Evolutionary conservation across 1,139 yeast species (phyloP).

Genomic region (Petasospora fabianii): DNA sequence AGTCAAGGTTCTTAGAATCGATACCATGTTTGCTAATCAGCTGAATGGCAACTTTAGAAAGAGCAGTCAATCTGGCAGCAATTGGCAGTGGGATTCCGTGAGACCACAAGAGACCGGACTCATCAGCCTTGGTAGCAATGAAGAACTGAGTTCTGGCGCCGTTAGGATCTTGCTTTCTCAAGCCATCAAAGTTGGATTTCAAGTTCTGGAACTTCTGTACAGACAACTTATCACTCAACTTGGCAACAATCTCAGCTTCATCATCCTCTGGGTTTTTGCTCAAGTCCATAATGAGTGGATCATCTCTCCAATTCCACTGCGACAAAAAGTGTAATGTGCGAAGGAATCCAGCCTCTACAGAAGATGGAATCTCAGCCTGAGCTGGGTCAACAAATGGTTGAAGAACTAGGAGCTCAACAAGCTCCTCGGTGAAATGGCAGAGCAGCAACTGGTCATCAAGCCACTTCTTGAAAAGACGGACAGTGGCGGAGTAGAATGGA

Average conservation of each 20-base stretch:
- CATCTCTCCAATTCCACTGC: slow-evolving; percentile 93
- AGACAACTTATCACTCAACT: slow-evolving; percentile 60
- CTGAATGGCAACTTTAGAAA: slow-evolving; percentile 71
- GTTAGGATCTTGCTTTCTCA: slow-evolving; percentile 76
- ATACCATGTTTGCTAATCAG: slow-evolving; percentile 47
- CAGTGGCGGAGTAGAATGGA: slow-evolving; percentile 75
- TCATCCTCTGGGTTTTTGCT: slow-evolving; percentile 48
- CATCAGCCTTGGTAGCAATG: slow-evolving; percentile 77
- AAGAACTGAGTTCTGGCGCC: slow-evolving; percentile 77
- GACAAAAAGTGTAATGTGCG: slow-evolving; percentile 70
- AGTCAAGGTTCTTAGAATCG: slow-evolving; percentile 43
- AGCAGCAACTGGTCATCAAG: slow-evolving; percentile 67
- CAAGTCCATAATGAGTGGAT: slow-evolving; percentile 74
- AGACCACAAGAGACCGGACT: slow-evolving; percentile 83
- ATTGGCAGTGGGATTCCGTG: slow-evolving; percentile 68
- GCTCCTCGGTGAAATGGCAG: slow-evolving; percentile 69
- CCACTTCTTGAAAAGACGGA: slow-evolving; percentile 86
- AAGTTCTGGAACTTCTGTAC: slow-evolving; percentile 60
- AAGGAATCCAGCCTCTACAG: slow-evolving; percentile 76
- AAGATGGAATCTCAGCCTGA: slow-evolving; percentile 76
- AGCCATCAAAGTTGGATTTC: slow-evolving; percentile 57
- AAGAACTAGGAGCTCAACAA: slow-evolving; percentile 76
- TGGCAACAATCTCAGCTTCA: slow-evolving; percentile 34
- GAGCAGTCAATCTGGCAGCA: slow-evolving; percentile 82
- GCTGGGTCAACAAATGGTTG: slow-evolving; percentile 85